Conservation (phyloP, 2,329 filamentous ascomycete genomes). For the Cytospora mali region DNA sequence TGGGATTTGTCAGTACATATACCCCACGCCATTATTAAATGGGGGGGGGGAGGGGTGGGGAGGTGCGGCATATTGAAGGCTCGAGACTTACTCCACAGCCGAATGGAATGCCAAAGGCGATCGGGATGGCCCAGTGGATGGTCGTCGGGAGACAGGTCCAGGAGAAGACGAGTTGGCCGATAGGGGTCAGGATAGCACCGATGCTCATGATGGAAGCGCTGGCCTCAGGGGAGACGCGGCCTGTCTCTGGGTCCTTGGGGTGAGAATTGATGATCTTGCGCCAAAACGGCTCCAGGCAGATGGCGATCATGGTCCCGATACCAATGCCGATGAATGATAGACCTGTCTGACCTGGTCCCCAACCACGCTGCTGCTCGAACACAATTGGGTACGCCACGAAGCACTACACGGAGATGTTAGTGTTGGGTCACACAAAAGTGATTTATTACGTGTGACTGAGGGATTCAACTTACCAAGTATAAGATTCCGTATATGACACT, state of each 20-base stretch:
- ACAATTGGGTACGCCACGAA: constrained; percentile 91
- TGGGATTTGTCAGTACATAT: background rate
- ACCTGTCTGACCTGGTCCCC: constrained; percentile 72
- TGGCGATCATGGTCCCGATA: constrained; percentile 63
- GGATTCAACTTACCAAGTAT: constrained; percentile 29
- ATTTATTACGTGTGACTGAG: background rate
- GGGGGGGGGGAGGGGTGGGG: too few relatives aligned
- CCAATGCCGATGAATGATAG: constrained; percentile 76
- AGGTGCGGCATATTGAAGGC: background rate
- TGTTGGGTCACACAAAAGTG: background rate
- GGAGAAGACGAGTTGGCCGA: constrained; percentile 83
- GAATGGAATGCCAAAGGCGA: constrained; percentile 75
- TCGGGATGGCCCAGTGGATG: constrained; percentile 79
- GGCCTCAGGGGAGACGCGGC: constrained; percentile 74
- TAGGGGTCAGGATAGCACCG: constrained; percentile 70
- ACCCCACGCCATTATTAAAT: too few relatives aligned
- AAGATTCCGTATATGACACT: constrained; percentile 85
- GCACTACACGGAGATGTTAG: constrained; percentile 48
- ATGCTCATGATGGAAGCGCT: constrained; percentile 80
- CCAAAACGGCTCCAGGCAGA: constrained; percentile 70
- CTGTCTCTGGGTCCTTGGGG: constrained; percentile 73
- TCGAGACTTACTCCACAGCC: constrained; percentile 55
- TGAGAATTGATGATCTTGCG: constrained; percentile 78
- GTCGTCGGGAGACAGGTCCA: constrained; percentile 80
- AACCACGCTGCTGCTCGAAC: constrained; percentile 74